Evolutionary conservation across 108 stramenopile genomes (phyloP).

Genomic region (Cyclotella sp.): DNA sequence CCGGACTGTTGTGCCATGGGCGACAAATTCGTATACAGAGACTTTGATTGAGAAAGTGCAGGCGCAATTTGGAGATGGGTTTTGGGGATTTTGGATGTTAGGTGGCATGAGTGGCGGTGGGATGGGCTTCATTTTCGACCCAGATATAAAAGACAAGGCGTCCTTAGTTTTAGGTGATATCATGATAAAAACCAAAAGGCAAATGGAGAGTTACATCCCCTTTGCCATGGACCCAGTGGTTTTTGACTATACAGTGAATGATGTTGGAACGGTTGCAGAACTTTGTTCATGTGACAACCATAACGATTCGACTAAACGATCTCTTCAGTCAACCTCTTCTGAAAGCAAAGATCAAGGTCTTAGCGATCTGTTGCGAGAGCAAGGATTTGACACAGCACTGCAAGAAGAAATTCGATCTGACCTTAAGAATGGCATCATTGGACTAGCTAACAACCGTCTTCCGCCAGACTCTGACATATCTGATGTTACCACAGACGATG

Average conservation of each 20-base stretch:
- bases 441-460: conserved; percentile 65
- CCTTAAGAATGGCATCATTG: conserved; percentile 53
- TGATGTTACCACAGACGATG: conserved; percentile 55
- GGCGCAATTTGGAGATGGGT: conserved; percentile 51
- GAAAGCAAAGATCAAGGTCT: conserved; percentile 17
- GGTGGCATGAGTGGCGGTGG: conserved; percentile 56
- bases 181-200: conserved; percentile 58
- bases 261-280: conserved; percentile 55
- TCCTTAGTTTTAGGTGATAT: conserved; percentile 50
- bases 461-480: conserved; percentile 36
- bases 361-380: conserved; percentile 47
- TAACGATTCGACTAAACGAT: conserved; percentile 6
- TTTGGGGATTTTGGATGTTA: conserved; percentile 70
- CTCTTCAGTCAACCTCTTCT: neutral
- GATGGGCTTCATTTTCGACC: conserved; percentile 72
- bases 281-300: conserved; percentile 14
- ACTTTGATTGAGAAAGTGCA: conserved; percentile 57
- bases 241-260: conserved; percentile 63
- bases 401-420: conserved; percentile 51
- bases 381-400: conserved; percentile 52
- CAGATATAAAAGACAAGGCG: conserved; percentile 51
- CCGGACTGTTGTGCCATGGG: conserved; percentile 61
- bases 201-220: conserved; percentile 62
- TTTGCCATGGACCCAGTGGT: conserved; percentile 74
- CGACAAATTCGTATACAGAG: conserved; percentile 66